Evolutionary conservation across 306 rosid genomes (phyloP), one percentile per base, ranked within the genome.

Genomic region (Vachellia pachyceras): DNA sequence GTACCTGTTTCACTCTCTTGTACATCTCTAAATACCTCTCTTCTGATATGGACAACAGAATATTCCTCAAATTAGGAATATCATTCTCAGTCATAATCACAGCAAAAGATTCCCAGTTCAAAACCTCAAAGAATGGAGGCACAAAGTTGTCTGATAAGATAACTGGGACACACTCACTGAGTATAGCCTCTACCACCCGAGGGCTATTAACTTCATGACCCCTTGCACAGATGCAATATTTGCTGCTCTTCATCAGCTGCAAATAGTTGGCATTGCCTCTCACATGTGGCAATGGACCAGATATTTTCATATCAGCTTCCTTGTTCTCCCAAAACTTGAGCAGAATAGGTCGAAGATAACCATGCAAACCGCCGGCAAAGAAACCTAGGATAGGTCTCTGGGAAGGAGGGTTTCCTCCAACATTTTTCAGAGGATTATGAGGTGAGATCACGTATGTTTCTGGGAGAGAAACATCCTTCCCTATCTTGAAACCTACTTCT

Each of bases 171-270:
- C 99, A 93, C 80, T 93, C 98, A 5, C 88, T 82, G 83, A 87
- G 84, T 74, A 96, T 90, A 65, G 98, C 87, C 80, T 96, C 99
- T 13, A 96, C 98, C 64, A 93, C 94, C 12, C 99, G 86, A 0
- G 98, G 98, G 61, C 99, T 96, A 81, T 96, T 93, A 50, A 96
- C 99, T 79, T 96, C 99, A 5, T 88, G 97, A 1, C 99, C 99
- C 80, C 92, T 92, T 36, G 98, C 97, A 36, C 99, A 96, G 5
- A 96, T 92, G 82, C 99, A 96, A 85, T 84, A 96, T 79, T 90
- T 93, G 90, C 98, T 93, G 84, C 81, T 92, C 92, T 87, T 94
- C 98, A 96, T 92, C 77, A 84, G 81, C 20, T 85, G 72, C 3
- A 83, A 44, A 79, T 93, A 96, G 88, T 89, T 89, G 80, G 22